Evolutionary conservation across 306 rosid species (phyloP).

Genomic region (Alnus glutinosa): DNA sequence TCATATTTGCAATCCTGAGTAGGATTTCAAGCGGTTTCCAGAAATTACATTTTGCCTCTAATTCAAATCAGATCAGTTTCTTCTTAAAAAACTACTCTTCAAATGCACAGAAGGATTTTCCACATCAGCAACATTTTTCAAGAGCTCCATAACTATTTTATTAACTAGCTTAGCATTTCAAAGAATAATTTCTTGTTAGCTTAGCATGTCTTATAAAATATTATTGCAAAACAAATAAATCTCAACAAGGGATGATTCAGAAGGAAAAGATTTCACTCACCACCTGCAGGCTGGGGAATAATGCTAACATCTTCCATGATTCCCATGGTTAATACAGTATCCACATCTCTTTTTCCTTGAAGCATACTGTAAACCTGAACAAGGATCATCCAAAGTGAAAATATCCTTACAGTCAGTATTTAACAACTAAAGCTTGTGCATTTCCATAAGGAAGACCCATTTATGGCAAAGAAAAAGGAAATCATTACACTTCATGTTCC

Average conservation of each 20-base stretch:
- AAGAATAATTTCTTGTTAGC: background rate
- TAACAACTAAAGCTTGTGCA: conserved; percentile 8
- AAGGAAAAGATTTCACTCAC: conserved; percentile 21
- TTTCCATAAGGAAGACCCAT: conserved; percentile 12
- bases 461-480: conserved; percentile 3
- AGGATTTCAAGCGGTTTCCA: background rate
- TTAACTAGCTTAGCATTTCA: background rate
- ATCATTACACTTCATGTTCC: conserved; percentile 4
- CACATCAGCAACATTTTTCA: background rate
- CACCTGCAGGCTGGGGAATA: conserved; percentile 94
- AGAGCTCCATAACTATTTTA: background rate
- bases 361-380: conserved; percentile 91
- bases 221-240: background rate
- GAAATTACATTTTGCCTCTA: background rate
- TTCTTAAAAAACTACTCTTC: no score
- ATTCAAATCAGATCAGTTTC: background rate
- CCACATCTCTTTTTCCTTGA: conserved; percentile 96
- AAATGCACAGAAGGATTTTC: no score
- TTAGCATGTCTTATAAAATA: background rate
- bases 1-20: background rate
- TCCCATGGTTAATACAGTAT: conserved; percentile 93
- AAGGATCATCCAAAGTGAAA: conserved; percentile 22
- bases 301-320: conserved; percentile 97
- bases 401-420: conserved; percentile 1
- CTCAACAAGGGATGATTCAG: background rate